Percentiles rank a stretch among this genome's conserved stretches.
These are phyloP conservation scores for Exophiala aquamarina DNA, from an alignment of 2,329 filamentous ascomycete genomes.

Conservation along the genomic window DNA sequence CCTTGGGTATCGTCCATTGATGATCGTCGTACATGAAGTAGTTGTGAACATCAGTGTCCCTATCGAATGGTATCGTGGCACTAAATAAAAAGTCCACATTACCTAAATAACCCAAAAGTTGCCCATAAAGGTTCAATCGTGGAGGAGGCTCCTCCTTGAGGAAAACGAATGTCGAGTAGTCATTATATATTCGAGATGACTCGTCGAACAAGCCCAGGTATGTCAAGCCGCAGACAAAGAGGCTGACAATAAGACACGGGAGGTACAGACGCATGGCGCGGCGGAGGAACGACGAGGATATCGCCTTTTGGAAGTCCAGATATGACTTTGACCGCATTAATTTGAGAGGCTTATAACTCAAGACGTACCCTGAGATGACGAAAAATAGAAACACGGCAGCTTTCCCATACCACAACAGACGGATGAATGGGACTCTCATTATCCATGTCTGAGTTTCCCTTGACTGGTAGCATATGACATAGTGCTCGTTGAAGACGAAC, in stretches of 20 bases:
- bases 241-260: conserved; percentile 39
- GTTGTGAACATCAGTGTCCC: conserved; percentile 6
- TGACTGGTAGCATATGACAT: conserved; percentile 18
- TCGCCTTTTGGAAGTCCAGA: conserved; percentile 38
- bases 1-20: conserved; percentile 47
- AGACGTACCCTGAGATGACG: conserved; percentile 49
- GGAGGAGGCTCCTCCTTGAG: conserved; percentile 31
- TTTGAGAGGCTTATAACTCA: conserved; percentile 43
- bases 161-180: conserved; percentile 7
- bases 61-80: conserved; percentile 14
- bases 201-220: conserved; percentile 31
- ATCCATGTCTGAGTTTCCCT: conserved; percentile 11
- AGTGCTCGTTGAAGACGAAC: conserved; percentile 23
- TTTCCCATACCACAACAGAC: conserved; percentile 16
- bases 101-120: conserved; percentile 32
- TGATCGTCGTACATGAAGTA: conserved; percentile 36
- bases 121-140: conserved; percentile 37
- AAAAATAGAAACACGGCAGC: conserved; percentile 45
- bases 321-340: conserved; percentile 38
- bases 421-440: conserved; percentile 15
- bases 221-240: conserved; percentile 40
- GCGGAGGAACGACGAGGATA: conserved; percentile 44
- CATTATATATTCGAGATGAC: conserved; percentile 3
- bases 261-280: conserved; percentile 44
- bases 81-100: conserved; percentile 35